phyloP scores from a whole-genome alignment of 495 filamentous ascomycete species.

The Neurospora sp. region DNA sequence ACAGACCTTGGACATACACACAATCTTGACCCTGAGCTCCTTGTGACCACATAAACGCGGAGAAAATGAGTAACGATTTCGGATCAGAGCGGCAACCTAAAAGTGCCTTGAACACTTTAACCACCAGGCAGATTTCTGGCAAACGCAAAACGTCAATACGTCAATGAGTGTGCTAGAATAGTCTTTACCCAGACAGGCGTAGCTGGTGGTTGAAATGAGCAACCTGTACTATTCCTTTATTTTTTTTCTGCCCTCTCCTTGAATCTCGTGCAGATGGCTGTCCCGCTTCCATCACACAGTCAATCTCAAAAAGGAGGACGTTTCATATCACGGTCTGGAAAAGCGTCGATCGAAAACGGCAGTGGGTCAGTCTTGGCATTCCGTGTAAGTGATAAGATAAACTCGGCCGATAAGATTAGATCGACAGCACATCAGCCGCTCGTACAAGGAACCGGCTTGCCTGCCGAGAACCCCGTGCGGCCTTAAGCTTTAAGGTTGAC shows the following conservation, averaged over 20 bases:
- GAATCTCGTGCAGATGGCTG: not conserved
- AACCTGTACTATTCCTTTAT: not conserved
- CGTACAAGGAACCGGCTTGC: not conserved
- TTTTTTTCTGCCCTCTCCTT: rapidly evolving
- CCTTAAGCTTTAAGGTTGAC: not conserved
- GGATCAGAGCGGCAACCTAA: not conserved
- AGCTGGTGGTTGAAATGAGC: not conserved
- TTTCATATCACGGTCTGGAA: not conserved
- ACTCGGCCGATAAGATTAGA: constrained; percentile 1
- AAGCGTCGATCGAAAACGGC: not conserved
- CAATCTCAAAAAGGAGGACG: not conserved
- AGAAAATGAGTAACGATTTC: not conserved
- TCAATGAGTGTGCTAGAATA: not conserved
- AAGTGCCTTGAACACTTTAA: not conserved
- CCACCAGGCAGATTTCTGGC: too few relatives aligned
- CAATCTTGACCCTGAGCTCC: not conserved
- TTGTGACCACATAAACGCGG: not conserved
- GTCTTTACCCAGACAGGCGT: not conserved
- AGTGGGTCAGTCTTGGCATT: not conserved
- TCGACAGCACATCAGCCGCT: constrained; percentile 1
- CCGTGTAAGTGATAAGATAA: constrained; percentile 6
- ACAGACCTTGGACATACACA: not conserved
- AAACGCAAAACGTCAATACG: not conserved
- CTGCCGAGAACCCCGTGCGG: not conserved
- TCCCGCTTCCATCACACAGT: not conserved